Evolutionary conservation across 495 filamentous ascomycete species (phyloP), one percentile per base, ranked within the genome.

Genomic region (Penicillium manginii): DNA sequence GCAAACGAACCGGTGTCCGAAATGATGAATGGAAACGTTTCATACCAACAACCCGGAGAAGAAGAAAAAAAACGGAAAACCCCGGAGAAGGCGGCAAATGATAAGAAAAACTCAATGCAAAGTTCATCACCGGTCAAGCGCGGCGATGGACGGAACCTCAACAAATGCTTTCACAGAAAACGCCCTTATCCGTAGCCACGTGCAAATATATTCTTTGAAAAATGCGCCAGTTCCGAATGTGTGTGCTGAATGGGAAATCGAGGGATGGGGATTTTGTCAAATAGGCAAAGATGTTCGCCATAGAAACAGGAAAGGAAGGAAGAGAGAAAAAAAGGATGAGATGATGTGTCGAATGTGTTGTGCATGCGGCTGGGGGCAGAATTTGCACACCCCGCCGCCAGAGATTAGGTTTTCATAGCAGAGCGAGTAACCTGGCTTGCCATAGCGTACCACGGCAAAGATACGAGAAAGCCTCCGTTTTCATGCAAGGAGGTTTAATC

Each of bases 401-500:
- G 4, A n/a, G 35, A n/a, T 37, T 37, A 4, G 35, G 12, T 37
- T 37, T 37, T 37, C 35, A n/a, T 37, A 37, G 35, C 35, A 37
- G 6, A 8, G 26, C 26, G n/a, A n/a, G n/a, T n/a, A n/a, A 33
- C 31, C 31, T 33, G 11, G 31, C 31, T 33, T 4, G 11, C 11
- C 31, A 4, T 33, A 33, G 31, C 31, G n/a, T n/a, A n/a, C n/a
- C n/a, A 29, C 9, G 26, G 3, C 9, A 3, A 37, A 37, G 3
- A 11, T 15, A 11, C 35, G 26, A 29, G 9, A 29, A 29, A 29
- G 26, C 26, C 26, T 0, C 26, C 26, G 2, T 29, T 8, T 8
- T 8, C 6, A 29, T 29, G 26, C 26, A 29, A 29, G 26, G 26
- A 29, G 40, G 22, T 12, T 61, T 57, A 61, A 53, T 54, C 54